Conservation (phyloP, 2,329 filamentous ascomycete species). For the Fusarium sp. region DNA sequence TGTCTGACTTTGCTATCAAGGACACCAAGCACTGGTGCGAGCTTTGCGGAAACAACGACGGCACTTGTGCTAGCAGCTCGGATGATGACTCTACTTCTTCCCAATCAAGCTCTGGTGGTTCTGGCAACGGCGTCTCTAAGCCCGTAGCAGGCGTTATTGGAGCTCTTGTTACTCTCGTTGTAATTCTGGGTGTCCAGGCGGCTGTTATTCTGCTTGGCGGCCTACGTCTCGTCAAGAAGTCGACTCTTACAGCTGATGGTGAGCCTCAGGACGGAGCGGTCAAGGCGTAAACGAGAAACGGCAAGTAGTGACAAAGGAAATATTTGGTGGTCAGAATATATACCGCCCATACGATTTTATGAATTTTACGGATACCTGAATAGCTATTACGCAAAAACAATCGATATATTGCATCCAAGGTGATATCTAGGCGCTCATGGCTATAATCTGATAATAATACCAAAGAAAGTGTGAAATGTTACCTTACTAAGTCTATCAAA, state of each 20-base stretch:
- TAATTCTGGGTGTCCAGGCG: conserved; percentile 61
- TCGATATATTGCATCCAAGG: neutral
- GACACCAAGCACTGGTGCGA: conserved; percentile 77
- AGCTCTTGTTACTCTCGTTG: conserved; percentile 71
- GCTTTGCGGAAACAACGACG: conserved; percentile 79
- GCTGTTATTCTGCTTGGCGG: conserved; percentile 59
- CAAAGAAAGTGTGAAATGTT: neutral
- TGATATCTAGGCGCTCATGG: neutral
- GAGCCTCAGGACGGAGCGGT: conserved; percentile 18
- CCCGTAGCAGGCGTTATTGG: conserved; percentile 86
- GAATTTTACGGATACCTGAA: conserved; percentile 13
- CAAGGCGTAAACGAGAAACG: conserved; percentile 40
- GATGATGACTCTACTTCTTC: conserved; percentile 38
- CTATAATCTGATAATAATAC: neutral
- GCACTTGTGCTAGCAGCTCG: conserved; percentile 66
- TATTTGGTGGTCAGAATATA: neutral
- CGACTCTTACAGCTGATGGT: conserved; percentile 46
- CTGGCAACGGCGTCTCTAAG: conserved; percentile 67
- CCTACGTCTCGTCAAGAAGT: conserved; percentile 63
- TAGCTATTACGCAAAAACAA: neutral
- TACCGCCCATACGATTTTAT: conserved; percentile 1
- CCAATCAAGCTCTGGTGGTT: conserved; percentile 29
- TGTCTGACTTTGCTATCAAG: conserved; percentile 76
- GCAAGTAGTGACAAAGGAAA: neutral
- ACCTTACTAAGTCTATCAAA: neutral